Base-by-base conservation (phyloP, 352 stramenopile genomes). In the Phytophthora kernoviae region DNA sequence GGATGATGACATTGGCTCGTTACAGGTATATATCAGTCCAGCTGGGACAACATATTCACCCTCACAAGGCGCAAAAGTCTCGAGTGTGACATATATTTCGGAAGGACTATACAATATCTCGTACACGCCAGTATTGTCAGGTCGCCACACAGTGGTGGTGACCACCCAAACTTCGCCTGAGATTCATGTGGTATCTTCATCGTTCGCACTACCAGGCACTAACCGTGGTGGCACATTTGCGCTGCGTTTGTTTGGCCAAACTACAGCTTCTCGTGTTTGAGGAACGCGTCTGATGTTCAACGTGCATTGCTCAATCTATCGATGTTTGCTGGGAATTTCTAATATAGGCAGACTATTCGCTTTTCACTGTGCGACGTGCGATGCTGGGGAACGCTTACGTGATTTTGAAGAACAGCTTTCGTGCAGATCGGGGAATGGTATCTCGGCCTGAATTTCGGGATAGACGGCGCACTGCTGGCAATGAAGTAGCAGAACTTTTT, bases 91-190 rank as follows among this genome's bases (percentile, higher is more conserved):
- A 5, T 91, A 90, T 43, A 45, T 87, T 17, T 70, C 58, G 5
- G 82, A 94, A 27, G 92, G 93, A 10, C 53, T 82, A 21, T 98
- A 97, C 76, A 84, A 84, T 12, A 77, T 97, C 15, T 81, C 61
- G 12, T 99, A 97, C 69, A 68, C 77, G 1, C 91, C 94, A 1
- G 73, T 91, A 37, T 72, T 83, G 32, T 96, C 84, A 33, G 91
- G 90, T 1, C 62, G 72, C 14, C 91, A 98, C 67, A 98, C 90
- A 0, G 70, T 99, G 22, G 79, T 77, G 0, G 73, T 98, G 6
- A 85, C 94, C 2, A 70, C 85, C 10, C 80, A 95, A 49, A 90
- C 79, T 11, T 58, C 77, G 0, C 75, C 77, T 1, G 90, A 97
- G 62, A 75, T 90, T 18, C 93, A 98, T 37, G 64, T 80, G 24